Evolutionary conservation across 257 asterid genomes (phyloP).

Genomic region (Solanum gracilifrons): DNA sequence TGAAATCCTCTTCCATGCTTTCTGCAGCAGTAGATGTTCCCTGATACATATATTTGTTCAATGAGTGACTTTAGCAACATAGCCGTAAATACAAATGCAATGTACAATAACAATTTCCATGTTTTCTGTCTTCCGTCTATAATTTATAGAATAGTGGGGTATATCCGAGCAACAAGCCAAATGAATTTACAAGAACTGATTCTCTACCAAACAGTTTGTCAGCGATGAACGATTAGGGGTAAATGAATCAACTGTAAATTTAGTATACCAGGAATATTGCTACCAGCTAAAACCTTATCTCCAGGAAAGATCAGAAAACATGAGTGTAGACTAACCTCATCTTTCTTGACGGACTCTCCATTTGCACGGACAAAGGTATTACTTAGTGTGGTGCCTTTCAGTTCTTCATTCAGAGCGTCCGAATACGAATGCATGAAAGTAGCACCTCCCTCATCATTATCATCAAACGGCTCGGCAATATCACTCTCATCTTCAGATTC

Average conservation of each 20-base stretch:
- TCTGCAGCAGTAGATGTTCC: constrained; percentile 45
- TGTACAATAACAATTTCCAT: not conserved
- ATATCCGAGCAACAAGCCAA: not conserved
- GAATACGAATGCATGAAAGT: constrained; percentile 71
- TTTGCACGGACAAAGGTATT: constrained; percentile 58
- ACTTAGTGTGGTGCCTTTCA: constrained; percentile 61
- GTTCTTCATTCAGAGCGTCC: constrained; percentile 57
- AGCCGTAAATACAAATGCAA: not conserved
- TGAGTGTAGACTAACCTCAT: constrained; percentile 38
- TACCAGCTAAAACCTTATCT: not conserved
- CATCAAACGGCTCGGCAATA: constrained; percentile 15
- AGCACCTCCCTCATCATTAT: constrained; percentile 26
- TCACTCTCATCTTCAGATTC: constrained; percentile 55
- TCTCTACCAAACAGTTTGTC: not conserved
- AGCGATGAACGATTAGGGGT: not conserved
- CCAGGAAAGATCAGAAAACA: not conserved
- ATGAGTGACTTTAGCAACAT: not conserved
- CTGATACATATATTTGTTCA: constrained; percentile 23
- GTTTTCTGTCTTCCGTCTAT: not conserved
- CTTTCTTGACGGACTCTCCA: constrained; percentile 37
- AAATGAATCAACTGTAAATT: not conserved
- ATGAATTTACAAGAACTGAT: not conserved
- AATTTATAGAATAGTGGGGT: not conserved
- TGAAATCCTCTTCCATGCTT: constrained; percentile 56
- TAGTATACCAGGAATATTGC: not conserved